These are phyloP conservation scores for Saturnispora zaruensis DNA, from an alignment of 805 yeast species.

Conservation along the genomic window DNA sequence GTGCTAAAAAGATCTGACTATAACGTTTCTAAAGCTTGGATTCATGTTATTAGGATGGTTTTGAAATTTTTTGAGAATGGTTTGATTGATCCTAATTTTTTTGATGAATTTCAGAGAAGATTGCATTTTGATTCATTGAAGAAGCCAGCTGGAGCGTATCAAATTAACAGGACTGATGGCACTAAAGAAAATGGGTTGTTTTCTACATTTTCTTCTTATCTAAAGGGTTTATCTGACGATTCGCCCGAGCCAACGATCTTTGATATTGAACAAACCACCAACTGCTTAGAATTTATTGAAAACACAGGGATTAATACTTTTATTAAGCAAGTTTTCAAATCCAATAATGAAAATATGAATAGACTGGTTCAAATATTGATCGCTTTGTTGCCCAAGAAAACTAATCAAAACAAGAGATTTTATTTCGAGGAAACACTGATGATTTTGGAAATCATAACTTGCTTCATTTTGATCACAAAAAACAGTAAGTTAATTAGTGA, in stretches of 20 bases:
- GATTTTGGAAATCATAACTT: constrained; percentile 26
- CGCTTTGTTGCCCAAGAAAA: constrained; percentile 28
- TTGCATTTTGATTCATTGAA: constrained; percentile 46
- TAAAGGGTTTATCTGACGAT: constrained; percentile 80
- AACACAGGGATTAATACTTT: constrained; percentile 55
- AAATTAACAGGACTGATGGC: constrained; percentile 54
- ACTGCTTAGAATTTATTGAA: constrained; percentile 74
- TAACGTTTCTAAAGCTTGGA: constrained; percentile 48
- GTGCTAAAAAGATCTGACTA: constrained; percentile 53
- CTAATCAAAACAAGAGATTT: constrained; percentile 22
- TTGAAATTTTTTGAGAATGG: constrained; percentile 65
- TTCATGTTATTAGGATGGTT: constrained; percentile 47
- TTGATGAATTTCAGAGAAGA: constrained; percentile 54
- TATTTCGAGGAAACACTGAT: constrained; percentile 26
- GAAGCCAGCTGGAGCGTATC: constrained; percentile 56
- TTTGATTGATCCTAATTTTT: constrained; percentile 56
- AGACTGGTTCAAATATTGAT: constrained; percentile 28
- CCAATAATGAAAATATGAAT: constrained; percentile 30
- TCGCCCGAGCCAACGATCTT: constrained; percentile 89
- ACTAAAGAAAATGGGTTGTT: constrained; percentile 72
- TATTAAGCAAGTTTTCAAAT: constrained; percentile 40
- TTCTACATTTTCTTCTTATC: constrained; percentile 84
- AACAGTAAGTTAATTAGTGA: constrained; percentile 20
- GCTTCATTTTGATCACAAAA: constrained; percentile 24
- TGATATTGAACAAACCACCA: constrained; percentile 77